phyloP scores from a whole-genome alignment of 1,284 basidiomycete genomes.

The Leccinum pachyderme region DNA sequence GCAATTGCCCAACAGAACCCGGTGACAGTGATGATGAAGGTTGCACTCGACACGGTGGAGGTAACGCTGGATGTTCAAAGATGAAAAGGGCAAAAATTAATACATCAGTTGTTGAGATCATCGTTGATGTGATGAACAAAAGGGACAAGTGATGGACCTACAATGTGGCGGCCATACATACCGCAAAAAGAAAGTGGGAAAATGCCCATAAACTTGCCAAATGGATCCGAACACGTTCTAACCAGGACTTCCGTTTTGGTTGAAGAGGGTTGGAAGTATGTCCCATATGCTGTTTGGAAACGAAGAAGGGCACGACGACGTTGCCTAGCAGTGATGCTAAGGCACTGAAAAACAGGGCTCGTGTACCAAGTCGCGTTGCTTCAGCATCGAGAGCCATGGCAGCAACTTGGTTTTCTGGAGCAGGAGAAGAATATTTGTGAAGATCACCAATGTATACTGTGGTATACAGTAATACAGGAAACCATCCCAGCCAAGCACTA shows the following conservation, averaged over 20 bases:
- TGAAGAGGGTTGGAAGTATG: conserved; percentile 18
- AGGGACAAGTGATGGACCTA: conserved; percentile 39
- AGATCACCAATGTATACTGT: conserved; percentile 86
- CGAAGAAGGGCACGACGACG: conserved; percentile 71
- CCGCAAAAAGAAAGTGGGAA: conserved; percentile 67
- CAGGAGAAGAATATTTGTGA: conserved; percentile 55
- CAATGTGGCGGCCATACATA: conserved; percentile 75
- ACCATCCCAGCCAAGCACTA: conserved; percentile 85
- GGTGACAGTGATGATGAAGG: conserved; percentile 60
- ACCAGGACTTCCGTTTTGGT: conserved; percentile 24
- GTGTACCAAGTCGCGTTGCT: conserved; percentile 79
- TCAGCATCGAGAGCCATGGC: conserved; percentile 53
- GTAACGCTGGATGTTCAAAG: conserved; percentile 50
- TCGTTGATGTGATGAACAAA: conserved; percentile 12
- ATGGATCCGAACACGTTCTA: conserved; percentile 47
- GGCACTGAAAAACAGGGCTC: conserved; percentile 79
- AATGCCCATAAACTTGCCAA: conserved; percentile 72
- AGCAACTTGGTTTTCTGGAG: conserved; percentile 35
- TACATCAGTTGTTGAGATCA: conserved; percentile 15
- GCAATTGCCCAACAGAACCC: conserved; percentile 81
- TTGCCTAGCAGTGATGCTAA: conserved; percentile 71
- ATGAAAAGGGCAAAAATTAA: conserved; percentile 4
- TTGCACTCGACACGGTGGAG: conserved; percentile 60
- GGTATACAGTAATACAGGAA: conserved; percentile 86
- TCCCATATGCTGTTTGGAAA: conserved; percentile 36